Percentiles rank a stretch among this genome's conserved stretches.
Evolutionary conservation across 345 rosid species (phyloP).

Genomic region (Euphorbia lathyris): DNA sequence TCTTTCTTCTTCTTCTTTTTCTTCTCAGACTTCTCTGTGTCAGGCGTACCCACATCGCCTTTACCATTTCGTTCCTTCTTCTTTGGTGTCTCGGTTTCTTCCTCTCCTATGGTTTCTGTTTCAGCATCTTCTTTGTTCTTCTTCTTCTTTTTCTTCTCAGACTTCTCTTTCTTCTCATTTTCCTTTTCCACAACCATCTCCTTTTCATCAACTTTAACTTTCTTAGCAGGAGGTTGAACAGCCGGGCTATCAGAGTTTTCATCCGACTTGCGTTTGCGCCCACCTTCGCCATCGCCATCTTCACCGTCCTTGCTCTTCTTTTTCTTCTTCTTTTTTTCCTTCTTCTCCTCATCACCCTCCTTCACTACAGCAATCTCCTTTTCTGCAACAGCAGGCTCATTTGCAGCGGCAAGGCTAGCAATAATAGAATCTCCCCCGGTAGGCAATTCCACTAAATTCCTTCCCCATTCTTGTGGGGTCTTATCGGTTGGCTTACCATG

Average conservation of each 20-base stretch:
- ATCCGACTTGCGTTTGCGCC: slow-evolving; percentile 52
- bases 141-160: slow-evolving; percentile 57
- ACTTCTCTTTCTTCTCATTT: slow-evolving; percentile 48
- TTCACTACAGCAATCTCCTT: slow-evolving; percentile 25
- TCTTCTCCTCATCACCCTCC: slow-evolving; percentile 13
- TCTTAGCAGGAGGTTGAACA: slow-evolving; percentile 45
- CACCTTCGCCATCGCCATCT: slow-evolving; percentile 44
- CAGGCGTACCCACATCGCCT: slow-evolving; percentile 33
- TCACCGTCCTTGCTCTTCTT: slow-evolving; percentile 28
- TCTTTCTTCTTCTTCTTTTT: slow-evolving; percentile 72
- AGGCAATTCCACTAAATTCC: slow-evolving; percentile 62
- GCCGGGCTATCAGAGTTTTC: slow-evolving; percentile 40
- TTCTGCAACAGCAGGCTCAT: slow-evolving; percentile 19
- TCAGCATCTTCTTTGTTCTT: no score
- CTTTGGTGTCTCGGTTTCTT: no score
- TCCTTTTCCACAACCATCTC: slow-evolving; percentile 30
- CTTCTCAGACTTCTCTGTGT: slow-evolving; percentile 51
- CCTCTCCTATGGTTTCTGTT: no score
- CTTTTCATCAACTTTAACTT: slow-evolving; percentile 37
- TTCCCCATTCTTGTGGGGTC: slow-evolving; percentile 74
- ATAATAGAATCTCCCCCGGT: slow-evolving; percentile 67
- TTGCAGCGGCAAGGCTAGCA: slow-evolving; percentile 78
- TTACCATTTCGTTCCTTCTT: slow-evolving; percentile 49
- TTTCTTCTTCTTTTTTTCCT: slow-evolving; percentile 39
- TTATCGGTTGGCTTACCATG: slow-evolving; percentile 82